Percentiles rank a stretch among this genome's conserved stretches.
phyloP scores from a whole-genome alignment of 148 eudicot genomes.

The Amaranthus palmeri region DNA sequence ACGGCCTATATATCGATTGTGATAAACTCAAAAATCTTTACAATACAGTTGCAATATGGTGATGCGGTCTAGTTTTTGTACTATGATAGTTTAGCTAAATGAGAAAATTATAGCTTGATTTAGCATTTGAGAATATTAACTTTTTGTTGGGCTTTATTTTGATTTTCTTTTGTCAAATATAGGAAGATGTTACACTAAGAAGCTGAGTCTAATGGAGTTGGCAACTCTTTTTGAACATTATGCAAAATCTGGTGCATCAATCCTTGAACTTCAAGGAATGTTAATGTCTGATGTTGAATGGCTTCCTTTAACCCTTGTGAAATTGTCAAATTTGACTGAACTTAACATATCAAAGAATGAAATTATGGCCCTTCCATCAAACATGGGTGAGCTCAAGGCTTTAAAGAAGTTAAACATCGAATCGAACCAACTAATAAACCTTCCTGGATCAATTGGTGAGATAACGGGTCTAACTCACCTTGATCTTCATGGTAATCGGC shows the following conservation, averaged over 20 bases:
- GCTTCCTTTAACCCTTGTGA: slow-evolving; percentile 64
- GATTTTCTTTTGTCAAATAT: slow-evolving; percentile 10
- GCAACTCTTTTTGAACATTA: slow-evolving; percentile 47
- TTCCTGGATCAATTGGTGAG: slow-evolving; percentile 57
- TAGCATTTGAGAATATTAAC: background rate
- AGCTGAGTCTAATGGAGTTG: slow-evolving; percentile 46
- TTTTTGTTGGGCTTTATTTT: background rate
- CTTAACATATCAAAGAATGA: slow-evolving; percentile 51
- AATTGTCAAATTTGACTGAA: slow-evolving; percentile 37
- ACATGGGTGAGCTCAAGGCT: slow-evolving; percentile 40
- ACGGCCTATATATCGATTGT: too few relatives aligned
- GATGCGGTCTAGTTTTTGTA: too few relatives aligned
- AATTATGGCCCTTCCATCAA: slow-evolving; percentile 57
- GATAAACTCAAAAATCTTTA: too few relatives aligned
- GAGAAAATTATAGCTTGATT: background rate
- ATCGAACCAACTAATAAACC: slow-evolving; percentile 65
- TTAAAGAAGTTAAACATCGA: slow-evolving; percentile 48
- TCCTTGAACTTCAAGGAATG: slow-evolving; percentile 55
- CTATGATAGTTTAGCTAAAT: slow-evolving; percentile 1
- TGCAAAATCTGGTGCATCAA: slow-evolving; percentile 31
- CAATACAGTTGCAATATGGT: too few relatives aligned
- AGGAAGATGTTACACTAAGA: slow-evolving; percentile 34
- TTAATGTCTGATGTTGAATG: slow-evolving; percentile 58
- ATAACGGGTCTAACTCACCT: slow-evolving; percentile 43
- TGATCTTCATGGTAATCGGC: slow-evolving; percentile 49